Evolutionary conservation across 768 basidiomycete species (phyloP), one percentile per base, ranked within the genome.

Genomic region (Tubosaeta sp.): DNA sequence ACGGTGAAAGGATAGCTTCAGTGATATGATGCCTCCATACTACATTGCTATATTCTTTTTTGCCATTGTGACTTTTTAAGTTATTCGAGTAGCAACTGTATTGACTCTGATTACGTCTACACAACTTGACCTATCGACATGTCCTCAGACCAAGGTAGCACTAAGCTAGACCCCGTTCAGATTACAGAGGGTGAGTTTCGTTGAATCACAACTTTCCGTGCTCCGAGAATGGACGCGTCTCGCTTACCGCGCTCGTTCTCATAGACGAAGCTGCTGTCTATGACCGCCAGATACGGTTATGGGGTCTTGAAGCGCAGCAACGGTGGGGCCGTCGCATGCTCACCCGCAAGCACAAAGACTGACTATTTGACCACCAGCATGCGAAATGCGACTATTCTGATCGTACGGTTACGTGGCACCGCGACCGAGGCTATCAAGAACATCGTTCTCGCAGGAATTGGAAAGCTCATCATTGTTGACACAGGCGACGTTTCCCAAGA

Each of bases 291-390:
- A 97, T 98, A 75, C 84, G 95, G 29, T 73, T 97, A 60, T 99
- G 97, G 97, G 97, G 97, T 42, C 82, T 97, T 38, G 97, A 97
- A 68, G 97, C 97, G 33, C 97, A 99, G 68, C 92, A 97, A 72
- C 81, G 88, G 94, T 91, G 60, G 54, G 74, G 62, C 56, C 34
- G 5, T 32, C 37, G 43, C 43, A 14, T 39, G 14, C 11, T 25
- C 6, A 27, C 32, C 43, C 2, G 31, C n/a, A 33, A 9, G 56
- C 32, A 49, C 41, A 22, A 43, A 55, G 43, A 39, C 49, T 56
- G 47, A 63, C 55, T 10, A 13, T 49, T 29, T 39, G 22, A 8
- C 9, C 33, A 34, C 52, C 67, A 97, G 93, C 67, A 97, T 95
- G 92, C 82, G 92, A 60, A 93, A 89, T 67, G 93, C 92, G 19